Evolutionary conservation across 2,329 filamentous ascomycete genomes (phyloP), one percentile per base, ranked within the genome.

Genomic region (Pseudogymnoascus sp.): DNA sequence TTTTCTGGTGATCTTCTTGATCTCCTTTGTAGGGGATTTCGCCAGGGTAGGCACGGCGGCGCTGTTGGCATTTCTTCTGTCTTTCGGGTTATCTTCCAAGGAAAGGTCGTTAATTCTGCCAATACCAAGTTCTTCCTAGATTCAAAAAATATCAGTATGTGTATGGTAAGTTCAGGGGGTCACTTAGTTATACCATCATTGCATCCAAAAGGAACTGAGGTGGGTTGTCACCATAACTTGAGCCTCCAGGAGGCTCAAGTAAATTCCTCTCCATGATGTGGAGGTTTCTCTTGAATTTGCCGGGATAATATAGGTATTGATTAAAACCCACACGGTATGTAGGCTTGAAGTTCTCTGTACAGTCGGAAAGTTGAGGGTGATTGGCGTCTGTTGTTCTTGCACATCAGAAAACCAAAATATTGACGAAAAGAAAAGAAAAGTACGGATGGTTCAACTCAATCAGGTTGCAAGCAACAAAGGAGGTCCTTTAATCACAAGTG

Each of bases 71-170:
- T 61, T 38, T 26, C 33, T 42, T 56, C 29, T 56, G 14, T 56
- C 50, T 6, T 61, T 35, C 4, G 31, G 29, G 14, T 61, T 61
- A 50, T 72, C 70, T 33, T 68, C 67, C 13, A 72, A 64, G 26
- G 67, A 69, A n/a, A 73, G 59, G 4, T 64, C 64, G 53, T 72
- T 68, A 47, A 64, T 68, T 16, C 72, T 63, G 19, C 61, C 64
- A 50, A 69, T 63, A 4, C 71, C 72, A 35, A 73, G 68, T 62
- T 73, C 72, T 61, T 72, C 71, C 70, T 64, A 47, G 68, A 56
- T 50, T 33, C 1, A 3, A 4, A n/a, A 35, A 56, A 60, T n/a
- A 61, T 31, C 31, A 42, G 56, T 11, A 59, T 47, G 16, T 63
- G 59, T 14, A 47, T 26, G 10, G 29, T 24, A 14, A 33, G 26